Conservation (phyloP, 495 filamentous ascomycete genomes). For the Rhypophila decipiens region DNA sequence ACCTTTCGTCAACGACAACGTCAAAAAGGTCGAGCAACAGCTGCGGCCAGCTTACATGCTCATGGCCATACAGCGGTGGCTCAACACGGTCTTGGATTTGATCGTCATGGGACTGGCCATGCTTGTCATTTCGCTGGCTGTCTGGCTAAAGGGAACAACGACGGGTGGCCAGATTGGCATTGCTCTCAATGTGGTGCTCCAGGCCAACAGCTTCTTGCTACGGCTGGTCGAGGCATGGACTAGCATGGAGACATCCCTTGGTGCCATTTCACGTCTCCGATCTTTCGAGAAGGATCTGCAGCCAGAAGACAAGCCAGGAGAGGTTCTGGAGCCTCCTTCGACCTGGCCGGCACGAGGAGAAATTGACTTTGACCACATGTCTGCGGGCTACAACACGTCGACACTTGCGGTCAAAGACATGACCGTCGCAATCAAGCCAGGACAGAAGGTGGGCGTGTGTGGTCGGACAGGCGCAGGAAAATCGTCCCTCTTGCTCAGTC, state of each 20-base stretch:
- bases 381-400: constrained; percentile 11
- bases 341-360: constrained; percentile 2
- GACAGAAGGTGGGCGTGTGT: constrained; percentile 4
- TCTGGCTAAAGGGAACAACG: constrained; percentile 34
- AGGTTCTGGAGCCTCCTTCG: not conserved
- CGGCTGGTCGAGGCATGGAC: constrained; percentile 28
- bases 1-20: constrained; percentile 43
- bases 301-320: constrained; percentile 22
- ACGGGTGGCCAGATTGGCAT: constrained; percentile 46
- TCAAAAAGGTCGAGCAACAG: constrained; percentile 37
- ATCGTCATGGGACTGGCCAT: constrained; percentile 33
- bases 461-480: constrained; percentile 53
- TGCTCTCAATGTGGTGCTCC: constrained; percentile 28
- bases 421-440: constrained; percentile 1
- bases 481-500: constrained; percentile 76
- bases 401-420: constrained; percentile 21
- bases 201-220: constrained; percentile 1
- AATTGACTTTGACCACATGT: constrained; percentile 3
- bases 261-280: constrained; percentile 36
- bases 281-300: constrained; percentile 20
- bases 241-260: constrained; percentile 40
- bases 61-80: constrained; percentile 41
- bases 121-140: constrained; percentile 34
- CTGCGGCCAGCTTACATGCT: constrained; percentile 39
- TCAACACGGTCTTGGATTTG: constrained; percentile 39